Base-by-base conservation (phyloP, 2,329 filamentous ascomycete species). In the Hypomyces rosellus region DNA sequence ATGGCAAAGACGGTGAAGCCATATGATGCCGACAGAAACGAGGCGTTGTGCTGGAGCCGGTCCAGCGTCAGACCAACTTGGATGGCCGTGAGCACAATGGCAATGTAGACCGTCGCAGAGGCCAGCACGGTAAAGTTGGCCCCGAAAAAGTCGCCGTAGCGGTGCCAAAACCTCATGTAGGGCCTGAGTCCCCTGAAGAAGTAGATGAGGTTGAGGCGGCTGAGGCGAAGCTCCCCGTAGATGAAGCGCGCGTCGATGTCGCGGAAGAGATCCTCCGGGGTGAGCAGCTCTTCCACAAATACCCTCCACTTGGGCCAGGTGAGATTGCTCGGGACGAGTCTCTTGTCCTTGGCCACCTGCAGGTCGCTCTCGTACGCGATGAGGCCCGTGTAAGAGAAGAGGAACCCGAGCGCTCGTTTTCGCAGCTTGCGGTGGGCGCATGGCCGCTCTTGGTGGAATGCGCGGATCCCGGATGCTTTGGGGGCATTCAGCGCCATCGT, bases 1-100 rank as follows among this genome's bases (percentile, higher is more conserved):
- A 76, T 74, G 0, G 70, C 64, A 48, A 75, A 74, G 8, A 75
- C 57, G 7, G 70, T 67, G 51, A 77, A 74, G 2, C 72, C 74
- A 52, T 71, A 73, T 2, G 68, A 68, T 1, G 67, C 72, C 13
- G 52, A 36, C 53, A 72, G 65, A 54, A 77, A 78, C 0, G 53
- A 46, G 0, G 49, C 12, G 52, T 65, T 70, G 0, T 61, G 53
- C 1, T 40, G 44, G 4, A 73, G 61, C 34, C 41, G 45, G 2
- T 61, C 51, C 0, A 66, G 71, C 1, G 63, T 61, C 7, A 74
- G 54, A 1, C 69, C 71, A 7, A 74, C 69, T 59, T 77, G 72
- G 69, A 77, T 72, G 0, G 74, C 73, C 5, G 69, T 69, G 30
- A 77, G 60, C 9, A 74, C 61, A 14, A 75, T 56, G 37, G 67